These are phyloP conservation scores for Kluyveromyces nonfermentans DNA, from an alignment of 805 yeast species.

Conservation along the genomic window DNA sequence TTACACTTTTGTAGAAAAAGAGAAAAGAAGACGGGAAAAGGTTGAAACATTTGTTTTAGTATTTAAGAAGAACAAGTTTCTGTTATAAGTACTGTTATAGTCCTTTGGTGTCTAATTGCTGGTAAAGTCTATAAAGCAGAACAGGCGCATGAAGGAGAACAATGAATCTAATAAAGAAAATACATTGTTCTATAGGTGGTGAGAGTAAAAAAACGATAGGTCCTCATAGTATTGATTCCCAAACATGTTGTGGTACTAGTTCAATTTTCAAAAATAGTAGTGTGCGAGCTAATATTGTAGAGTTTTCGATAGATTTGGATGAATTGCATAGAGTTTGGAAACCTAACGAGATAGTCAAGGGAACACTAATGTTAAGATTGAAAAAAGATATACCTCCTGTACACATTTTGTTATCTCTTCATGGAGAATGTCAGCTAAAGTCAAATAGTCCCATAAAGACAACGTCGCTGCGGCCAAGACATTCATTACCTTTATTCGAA, in stretches of 20 bases:
- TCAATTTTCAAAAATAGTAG: background rate
- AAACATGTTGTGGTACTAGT: background rate
- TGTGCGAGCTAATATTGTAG: conserved; percentile 30
- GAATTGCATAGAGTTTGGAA: conserved; percentile 67
- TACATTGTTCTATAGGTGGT: background rate
- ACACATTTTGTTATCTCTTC: conserved; percentile 41
- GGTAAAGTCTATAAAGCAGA: background rate
- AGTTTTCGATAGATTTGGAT: conserved; percentile 60
- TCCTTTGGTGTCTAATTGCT: too few species aligned
- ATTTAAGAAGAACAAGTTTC: too few species aligned
- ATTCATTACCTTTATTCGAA: conserved; percentile 44
- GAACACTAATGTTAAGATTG: conserved; percentile 49
- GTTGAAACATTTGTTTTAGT: background rate
- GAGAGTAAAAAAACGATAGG: background rate
- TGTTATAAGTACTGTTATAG: too few species aligned
- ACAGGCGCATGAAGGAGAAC: background rate
- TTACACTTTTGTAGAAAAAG: background rate
- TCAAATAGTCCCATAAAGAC: conserved; percentile 31
- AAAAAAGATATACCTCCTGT: conserved; percentile 45
- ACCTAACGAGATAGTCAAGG: conserved; percentile 73
- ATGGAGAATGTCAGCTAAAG: conserved; percentile 41
- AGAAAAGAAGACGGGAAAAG: background rate
- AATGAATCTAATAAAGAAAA: background rate
- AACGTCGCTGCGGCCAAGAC: conserved; percentile 40
- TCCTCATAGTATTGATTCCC: background rate